Base-by-base conservation (phyloP, 2,329 filamentous ascomycete species). In the Neofusicoccum ribis region DNA sequence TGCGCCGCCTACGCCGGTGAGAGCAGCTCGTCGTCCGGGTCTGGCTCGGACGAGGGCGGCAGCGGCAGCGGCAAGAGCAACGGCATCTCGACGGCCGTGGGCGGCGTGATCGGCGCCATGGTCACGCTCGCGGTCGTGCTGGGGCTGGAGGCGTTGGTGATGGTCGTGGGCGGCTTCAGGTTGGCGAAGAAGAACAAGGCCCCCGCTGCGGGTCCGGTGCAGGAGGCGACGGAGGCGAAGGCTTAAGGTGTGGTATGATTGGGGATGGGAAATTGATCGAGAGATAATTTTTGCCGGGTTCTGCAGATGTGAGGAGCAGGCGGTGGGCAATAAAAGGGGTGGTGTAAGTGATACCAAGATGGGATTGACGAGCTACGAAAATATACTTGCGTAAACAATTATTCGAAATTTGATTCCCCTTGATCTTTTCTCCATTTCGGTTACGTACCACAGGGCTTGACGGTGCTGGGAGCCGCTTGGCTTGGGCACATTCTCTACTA, bases 61-160 rank as follows among this genome's bases (percentile, higher is more conserved):
- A 68, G 68, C 37, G 63, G 51, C 20, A 69, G 67, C 23, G 66
- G 68, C 43, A 68, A 71, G 20, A 75, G 78, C 2, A 60, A 64
- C 60, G 84, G 85, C 8, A 82, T 96, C 34, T 90, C 89, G 59
- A 86, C 83, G 43, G 84, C 86, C 5, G 87, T 93, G n/a, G 92
- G 91, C 0, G 92, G 92, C 60, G 91, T 94, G 5, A 93, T 96
- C 72, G 88, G 88, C 41, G 88, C 88, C 0, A 85, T 90, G 82
- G 87, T 90, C 17, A 89, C 88, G 0, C 74, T 91, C 44, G 88
- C 82, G 27, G 86, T 89, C 11, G 79, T 90, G n/a, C 70, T 89
- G 49, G 58, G 64, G 23, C 50, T 63, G 20, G 58, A 63, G 60
- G 64, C 58, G 15, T 41, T 63, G 44, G 23, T 68, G n/a, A 63